Conservation (phyloP, 306 rosid species). For the Cucurbita pepo region DNA sequence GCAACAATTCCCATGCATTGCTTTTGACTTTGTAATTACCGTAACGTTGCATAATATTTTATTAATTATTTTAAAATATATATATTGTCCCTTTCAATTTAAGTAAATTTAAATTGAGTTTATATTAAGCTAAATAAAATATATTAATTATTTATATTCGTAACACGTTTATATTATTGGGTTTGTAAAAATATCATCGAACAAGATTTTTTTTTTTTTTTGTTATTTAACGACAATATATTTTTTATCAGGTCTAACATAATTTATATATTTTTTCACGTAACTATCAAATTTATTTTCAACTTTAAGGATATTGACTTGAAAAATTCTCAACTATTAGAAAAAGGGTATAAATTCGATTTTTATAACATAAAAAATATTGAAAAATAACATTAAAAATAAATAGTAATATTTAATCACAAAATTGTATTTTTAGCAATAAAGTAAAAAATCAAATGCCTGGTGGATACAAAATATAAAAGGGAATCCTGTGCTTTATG, state of each 20-base stretch:
- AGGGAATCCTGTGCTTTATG: background rate
- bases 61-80: no score
- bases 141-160: no score
- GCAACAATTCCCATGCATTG: no score
- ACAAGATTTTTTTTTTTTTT: no score
- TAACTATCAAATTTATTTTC: background rate
- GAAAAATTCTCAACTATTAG: background rate
- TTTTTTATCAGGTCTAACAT: no score
- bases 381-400: no score
- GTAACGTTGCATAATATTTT: background rate
- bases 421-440: background rate
- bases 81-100: background rate
- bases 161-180: no score
- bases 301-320: background rate
- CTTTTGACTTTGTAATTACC: background rate
- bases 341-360: background rate
- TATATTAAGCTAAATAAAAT: background rate
- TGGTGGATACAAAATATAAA: background rate
- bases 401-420: no score
- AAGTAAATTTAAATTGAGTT: background rate
- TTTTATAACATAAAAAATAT: no score
- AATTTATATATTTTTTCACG: background rate
- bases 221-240: no score
- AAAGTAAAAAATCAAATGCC: background rate
- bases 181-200: no score